Evolutionary conservation across 495 filamentous ascomycete genomes (phyloP).

Genomic region (Penicillium canariense): DNA sequence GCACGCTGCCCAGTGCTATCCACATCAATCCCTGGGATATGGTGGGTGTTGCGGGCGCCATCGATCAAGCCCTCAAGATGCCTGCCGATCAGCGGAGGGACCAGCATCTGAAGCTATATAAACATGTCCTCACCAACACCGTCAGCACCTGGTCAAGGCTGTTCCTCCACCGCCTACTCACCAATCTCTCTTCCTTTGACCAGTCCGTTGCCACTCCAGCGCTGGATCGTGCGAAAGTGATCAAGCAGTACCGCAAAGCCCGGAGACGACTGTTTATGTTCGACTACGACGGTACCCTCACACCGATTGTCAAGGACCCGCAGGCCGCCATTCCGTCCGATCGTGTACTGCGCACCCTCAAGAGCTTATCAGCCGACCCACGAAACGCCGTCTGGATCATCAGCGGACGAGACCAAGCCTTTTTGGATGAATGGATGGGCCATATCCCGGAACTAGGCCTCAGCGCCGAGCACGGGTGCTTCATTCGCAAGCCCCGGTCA

Average conservation of each 20-base stretch:
- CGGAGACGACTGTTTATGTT: slow-evolving; percentile 88
- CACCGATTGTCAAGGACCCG: slow-evolving; percentile 89
- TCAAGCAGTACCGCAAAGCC: slow-evolving; percentile 68
- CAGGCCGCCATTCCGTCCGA: slow-evolving; percentile 83
- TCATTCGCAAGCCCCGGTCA: slow-evolving; percentile 72
- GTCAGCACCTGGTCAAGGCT: slow-evolving; percentile 79
- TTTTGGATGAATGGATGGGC: slow-evolving; percentile 82
- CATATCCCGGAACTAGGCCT: slow-evolving; percentile 82
- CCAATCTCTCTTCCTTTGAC: slow-evolving; percentile 72
- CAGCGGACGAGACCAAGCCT: slow-evolving; percentile 85
- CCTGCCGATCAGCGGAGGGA: slow-evolving; percentile 55
- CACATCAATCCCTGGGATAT: slow-evolving; percentile 96
- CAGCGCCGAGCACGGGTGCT: slow-evolving; percentile 93
- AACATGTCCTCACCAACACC: slow-evolving; percentile 78
- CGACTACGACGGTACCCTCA: slow-evolving; percentile 98
- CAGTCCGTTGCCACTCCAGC: slow-evolving; percentile 74
- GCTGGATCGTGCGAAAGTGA: slow-evolving; percentile 67
- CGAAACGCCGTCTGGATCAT: slow-evolving; percentile 96
- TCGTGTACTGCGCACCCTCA: slow-evolving; percentile 73
- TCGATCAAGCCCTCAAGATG: slow-evolving; percentile 77
- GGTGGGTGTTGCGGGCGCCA: slow-evolving; percentile 72
- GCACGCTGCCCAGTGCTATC: slow-evolving; percentile 77
- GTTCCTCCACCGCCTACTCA: slow-evolving; percentile 71
- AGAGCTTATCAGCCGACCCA: slow-evolving; percentile 72
- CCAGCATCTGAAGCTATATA: slow-evolving; percentile 59